phyloP scores from a whole-genome alignment of 306 rosid genomes.

The Pueraria montana region DNA sequence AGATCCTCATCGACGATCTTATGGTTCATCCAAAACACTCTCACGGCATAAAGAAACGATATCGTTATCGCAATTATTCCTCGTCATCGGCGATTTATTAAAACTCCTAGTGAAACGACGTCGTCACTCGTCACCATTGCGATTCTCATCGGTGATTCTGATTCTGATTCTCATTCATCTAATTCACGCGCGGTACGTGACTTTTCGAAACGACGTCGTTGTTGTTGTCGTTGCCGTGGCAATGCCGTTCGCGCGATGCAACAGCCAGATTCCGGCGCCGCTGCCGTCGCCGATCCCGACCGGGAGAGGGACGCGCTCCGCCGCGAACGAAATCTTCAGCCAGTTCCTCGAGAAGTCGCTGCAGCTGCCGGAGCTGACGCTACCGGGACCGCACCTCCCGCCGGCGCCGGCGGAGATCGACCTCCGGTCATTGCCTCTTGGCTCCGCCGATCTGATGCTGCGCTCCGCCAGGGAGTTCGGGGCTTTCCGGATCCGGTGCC shows the following conservation, averaged over 20 bases:
- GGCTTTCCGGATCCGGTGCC: conserved; percentile 66
- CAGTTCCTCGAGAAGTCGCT: conserved; percentile 63
- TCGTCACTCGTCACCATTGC: conserved; percentile 26
- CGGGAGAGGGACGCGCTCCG: conserved; percentile 74
- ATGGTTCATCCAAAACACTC: not conserved
- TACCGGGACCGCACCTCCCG: conserved; percentile 52
- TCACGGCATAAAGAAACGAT: not conserved
- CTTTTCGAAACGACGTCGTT: conserved; percentile 38
- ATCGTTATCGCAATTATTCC: not conserved
- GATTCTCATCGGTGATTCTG: conserved; percentile 15
- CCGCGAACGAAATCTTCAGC: conserved; percentile 65
- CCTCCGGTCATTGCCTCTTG: conserved; percentile 50
- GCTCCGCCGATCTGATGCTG: conserved; percentile 45
- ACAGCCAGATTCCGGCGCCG: conserved; percentile 51
- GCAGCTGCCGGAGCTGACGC: conserved; percentile 61
- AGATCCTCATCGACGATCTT: not conserved
- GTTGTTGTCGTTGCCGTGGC: not conserved
- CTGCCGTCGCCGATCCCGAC: conserved; percentile 89
- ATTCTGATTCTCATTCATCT: conserved; percentile 6
- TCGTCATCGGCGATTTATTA: not conserved
- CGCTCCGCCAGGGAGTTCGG: conserved; percentile 64
- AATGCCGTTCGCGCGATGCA: conserved; percentile 55
- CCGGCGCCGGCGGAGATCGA: conserved; percentile 62
- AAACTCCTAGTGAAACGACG: not conserved
- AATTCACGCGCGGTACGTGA: not conserved